Percentiles rank a stretch among this genome's conserved stretches.
phyloP scores from a whole-genome alignment of 1,284 basidiomycete genomes.

The Inonotus obliquus region DNA sequence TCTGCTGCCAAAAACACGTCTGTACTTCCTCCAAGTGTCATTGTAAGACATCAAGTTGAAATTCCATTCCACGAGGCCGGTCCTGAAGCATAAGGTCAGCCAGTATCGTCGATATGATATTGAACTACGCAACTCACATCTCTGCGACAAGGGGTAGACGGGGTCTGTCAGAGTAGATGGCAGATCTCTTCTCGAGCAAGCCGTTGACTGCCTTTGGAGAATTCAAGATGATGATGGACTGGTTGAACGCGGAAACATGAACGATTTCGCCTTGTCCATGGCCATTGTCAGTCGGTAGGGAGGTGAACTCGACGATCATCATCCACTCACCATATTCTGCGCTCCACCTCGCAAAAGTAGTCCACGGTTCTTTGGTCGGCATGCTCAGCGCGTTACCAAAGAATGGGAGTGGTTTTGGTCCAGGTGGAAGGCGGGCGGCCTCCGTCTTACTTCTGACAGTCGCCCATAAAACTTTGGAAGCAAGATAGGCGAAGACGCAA shows the following conservation, averaged over 20 bases:
- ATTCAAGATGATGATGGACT: conserved; percentile 34
- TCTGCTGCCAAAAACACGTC: conserved; percentile 20
- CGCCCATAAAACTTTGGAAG: not conserved
- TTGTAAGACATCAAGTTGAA: conserved; percentile 26
- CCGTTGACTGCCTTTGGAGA: conserved; percentile 31
- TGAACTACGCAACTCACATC: conserved; percentile 20
- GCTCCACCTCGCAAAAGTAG: conserved; percentile 51
- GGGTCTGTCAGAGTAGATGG: conserved; percentile 34
- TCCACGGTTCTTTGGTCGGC: conserved; percentile 48
- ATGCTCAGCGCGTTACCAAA: conserved; percentile 52
- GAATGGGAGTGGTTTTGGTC: conserved; percentile 46
- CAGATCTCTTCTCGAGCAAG: conserved; percentile 35
- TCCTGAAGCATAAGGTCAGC: conserved; percentile 3
- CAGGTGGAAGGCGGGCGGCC: conserved; percentile 39
- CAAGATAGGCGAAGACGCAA: not conserved
- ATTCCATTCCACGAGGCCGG: conserved; percentile 21
- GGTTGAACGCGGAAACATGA: conserved; percentile 31
- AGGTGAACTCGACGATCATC: not conserved
- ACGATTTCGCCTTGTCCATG: conserved; percentile 30
- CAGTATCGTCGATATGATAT: too few relatives aligned
- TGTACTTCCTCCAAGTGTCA: conserved; percentile 27
- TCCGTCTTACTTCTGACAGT: not conserved
- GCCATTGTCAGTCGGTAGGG: not conserved
- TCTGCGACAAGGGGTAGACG: conserved; percentile 24
- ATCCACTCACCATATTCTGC: conserved; percentile 19